Conservation (phyloP, 306 rosid genomes). For the Urtica urens region DNA sequence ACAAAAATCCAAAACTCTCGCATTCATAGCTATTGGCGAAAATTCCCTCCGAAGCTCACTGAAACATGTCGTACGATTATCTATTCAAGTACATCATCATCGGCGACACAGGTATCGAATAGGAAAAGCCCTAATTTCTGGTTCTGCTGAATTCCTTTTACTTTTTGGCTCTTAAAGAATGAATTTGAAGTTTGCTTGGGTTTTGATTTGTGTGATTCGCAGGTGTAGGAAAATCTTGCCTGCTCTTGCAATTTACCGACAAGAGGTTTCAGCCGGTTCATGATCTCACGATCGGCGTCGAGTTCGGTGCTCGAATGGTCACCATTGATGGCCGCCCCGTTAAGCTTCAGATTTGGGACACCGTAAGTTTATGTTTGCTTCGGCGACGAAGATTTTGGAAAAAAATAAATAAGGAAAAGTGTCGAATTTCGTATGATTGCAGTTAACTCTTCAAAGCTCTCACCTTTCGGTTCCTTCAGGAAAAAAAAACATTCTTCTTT, state of each 20-base stretch:
- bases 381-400: background rate
- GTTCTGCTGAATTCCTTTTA: background rate
- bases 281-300: slow-evolving; percentile 95
- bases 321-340: slow-evolving; percentile 66
- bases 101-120: slow-evolving; percentile 75
- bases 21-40: no score
- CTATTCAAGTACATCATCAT: slow-evolving; percentile 98
- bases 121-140: slow-evolving; percentile 15
- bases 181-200: background rate
- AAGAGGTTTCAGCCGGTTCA: slow-evolving; percentile 96
- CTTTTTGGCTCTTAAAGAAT: background rate
- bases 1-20: no score
- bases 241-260: slow-evolving; percentile 91
- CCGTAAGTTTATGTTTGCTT: slow-evolving; percentile 31
- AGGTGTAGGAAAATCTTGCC: slow-evolving; percentile 96
- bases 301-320: slow-evolving; percentile 96
- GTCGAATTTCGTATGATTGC: background rate
- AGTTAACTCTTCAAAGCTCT: background rate
- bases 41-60: no score
- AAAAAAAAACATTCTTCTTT: no score
- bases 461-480: no score
- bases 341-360: slow-evolving; percentile 99
- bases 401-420: background rate
- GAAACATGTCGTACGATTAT: slow-evolving; percentile 78
- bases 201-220: slow-evolving; percentile 14